phyloP scores from a whole-genome alignment of 129 eudicot genomes.

The Tanacetum coccineum region DNA sequence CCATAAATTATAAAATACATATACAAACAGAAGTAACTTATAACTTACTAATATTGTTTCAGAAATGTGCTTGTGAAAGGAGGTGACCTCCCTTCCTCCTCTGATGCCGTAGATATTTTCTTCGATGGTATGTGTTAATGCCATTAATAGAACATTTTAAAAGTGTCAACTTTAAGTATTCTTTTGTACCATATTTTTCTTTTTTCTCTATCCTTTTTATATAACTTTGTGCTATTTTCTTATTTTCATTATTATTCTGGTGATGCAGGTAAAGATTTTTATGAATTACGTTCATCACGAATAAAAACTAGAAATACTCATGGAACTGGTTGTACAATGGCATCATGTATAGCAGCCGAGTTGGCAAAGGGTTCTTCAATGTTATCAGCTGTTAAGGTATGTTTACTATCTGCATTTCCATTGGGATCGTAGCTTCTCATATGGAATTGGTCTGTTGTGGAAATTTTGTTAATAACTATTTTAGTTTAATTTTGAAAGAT shows the following conservation, averaged over 20 bases:
- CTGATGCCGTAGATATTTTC: slow-evolving; percentile 86
- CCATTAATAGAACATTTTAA: neutral
- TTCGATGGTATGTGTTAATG: slow-evolving; percentile 56
- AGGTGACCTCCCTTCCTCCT: slow-evolving; percentile 77
- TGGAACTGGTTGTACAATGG: slow-evolving; percentile 96
- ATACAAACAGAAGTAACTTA: neutral
- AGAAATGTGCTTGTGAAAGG: slow-evolving; percentile 94
- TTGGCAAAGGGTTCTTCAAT: slow-evolving; percentile 83
- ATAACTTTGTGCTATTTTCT: neutral
- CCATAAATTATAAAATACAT: too few species aligned
- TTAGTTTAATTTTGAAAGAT: neutral
- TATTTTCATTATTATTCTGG: slow-evolving; percentile 4
- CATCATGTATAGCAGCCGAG: slow-evolving; percentile 95
- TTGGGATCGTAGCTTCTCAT: slow-evolving; percentile 1
- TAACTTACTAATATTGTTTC: slow-evolving; percentile 22
- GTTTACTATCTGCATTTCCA: slow-evolving; percentile 7
- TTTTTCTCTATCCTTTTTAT: neutral
- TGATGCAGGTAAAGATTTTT: slow-evolving; percentile 56
- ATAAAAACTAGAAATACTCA: slow-evolving; percentile 72
- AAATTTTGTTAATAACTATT: neutral
- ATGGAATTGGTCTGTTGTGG: neutral
- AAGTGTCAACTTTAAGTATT: neutral
- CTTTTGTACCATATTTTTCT: neutral
- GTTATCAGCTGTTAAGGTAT: slow-evolving; percentile 84
- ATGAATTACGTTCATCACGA: slow-evolving; percentile 67